A percentile compares a stretch with the other conserved stretches of the same genome.
phyloP scores from a whole-genome alignment of 2,329 filamentous ascomycete species.

The Taxawa tesnikishii region DNA sequence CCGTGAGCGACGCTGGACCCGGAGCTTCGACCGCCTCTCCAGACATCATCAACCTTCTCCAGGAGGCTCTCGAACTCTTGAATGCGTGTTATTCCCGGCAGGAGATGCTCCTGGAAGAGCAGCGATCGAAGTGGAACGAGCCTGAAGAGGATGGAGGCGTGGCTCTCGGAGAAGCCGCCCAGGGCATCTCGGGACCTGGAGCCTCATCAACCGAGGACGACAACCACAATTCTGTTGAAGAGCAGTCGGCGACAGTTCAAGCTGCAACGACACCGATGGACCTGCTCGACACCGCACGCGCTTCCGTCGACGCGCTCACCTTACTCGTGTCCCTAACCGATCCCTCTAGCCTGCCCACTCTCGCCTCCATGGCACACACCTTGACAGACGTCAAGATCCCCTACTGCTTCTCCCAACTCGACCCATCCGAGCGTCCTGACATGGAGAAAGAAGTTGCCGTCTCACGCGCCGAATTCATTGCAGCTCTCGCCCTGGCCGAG shows the following conservation, averaged over 20 bases:
- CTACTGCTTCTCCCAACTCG: slow-evolving; percentile 32
- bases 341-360: slow-evolving; percentile 31
- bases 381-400: slow-evolving; percentile 43
- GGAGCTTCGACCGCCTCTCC: slow-evolving; percentile 26
- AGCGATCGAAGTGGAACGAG: slow-evolving; percentile 14
- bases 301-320: slow-evolving; percentile 41
- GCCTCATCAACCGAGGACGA: slow-evolving; percentile 14
- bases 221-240: slow-evolving; percentile 25
- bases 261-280: slow-evolving; percentile 53
- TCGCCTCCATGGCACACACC: slow-evolving; percentile 48
- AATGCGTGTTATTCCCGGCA: slow-evolving; percentile 35
- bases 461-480: slow-evolving; percentile 43
- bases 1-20: slow-evolving; percentile 40
- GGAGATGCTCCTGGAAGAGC: slow-evolving; percentile 32
- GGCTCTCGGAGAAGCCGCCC: slow-evolving; percentile 14
- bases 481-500: slow-evolving; percentile 43
- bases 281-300: slow-evolving; percentile 55
- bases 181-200: slow-evolving; percentile 3
- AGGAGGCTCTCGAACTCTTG: slow-evolving; percentile 51
- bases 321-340: slow-evolving; percentile 37
- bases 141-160: slow-evolving; percentile 6
- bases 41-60: slow-evolving; percentile 39
- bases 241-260: slow-evolving; percentile 55
- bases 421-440: slow-evolving; percentile 10
- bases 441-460: slow-evolving; percentile 24